phyloP scores from a whole-genome alignment of 2,329 filamentous ascomycete species.

The Xylariaceae sp. region DNA sequence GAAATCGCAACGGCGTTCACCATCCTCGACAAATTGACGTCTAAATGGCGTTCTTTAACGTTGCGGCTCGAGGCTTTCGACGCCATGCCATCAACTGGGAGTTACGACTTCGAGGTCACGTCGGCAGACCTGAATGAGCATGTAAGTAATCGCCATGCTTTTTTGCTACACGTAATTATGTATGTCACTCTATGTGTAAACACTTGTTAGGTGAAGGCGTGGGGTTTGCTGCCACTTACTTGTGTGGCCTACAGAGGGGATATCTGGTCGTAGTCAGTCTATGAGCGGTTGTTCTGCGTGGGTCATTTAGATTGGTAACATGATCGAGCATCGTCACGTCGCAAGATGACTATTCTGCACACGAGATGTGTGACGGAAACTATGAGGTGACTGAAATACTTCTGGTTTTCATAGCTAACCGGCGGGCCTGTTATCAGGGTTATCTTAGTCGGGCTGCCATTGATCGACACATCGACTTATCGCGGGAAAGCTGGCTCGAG shows the following conservation, averaged over 20 bases:
- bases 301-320: no score
- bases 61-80: conserved; percentile 26
- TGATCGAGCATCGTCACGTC: no score
- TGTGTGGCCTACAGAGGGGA: not conserved
- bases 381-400: not conserved
- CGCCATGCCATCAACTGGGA: conserved; percentile 10
- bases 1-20: conserved; percentile 54
- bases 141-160: conserved; percentile 27
- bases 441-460: conserved; percentile 89
- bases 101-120: conserved; percentile 16
- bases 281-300: not conserved
- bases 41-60: conserved; percentile 56
- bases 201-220: no score
- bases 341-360: not conserved
- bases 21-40: conserved; percentile 55
- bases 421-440: conserved; percentile 30
- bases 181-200: no score
- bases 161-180: not conserved
- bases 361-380: not conserved
- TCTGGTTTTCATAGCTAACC: conserved; percentile 5
- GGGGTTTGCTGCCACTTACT: no score
- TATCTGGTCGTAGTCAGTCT: not conserved
- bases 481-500: conserved; percentile 70
- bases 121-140: conserved; percentile 69
- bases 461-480: conserved; percentile 76